Conservation (phyloP, 257 asterid genomes). For the Scutellaria minor region DNA sequence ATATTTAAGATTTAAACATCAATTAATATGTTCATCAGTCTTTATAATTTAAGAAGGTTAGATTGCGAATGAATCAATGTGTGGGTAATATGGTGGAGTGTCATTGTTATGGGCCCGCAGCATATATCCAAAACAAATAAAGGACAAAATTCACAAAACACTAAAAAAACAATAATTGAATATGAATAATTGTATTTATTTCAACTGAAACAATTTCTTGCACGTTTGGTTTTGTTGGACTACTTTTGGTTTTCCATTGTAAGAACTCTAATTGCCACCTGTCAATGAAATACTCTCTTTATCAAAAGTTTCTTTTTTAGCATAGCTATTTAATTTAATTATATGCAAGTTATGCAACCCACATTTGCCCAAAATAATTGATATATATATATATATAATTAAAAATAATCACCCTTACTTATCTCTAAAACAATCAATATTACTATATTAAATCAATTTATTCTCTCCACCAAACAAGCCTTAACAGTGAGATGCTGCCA, state of each 20-base stretch:
- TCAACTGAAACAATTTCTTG: conserved; percentile 24
- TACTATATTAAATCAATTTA: background rate
- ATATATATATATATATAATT: background rate
- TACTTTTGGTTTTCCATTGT: background rate
- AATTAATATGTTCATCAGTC: background rate
- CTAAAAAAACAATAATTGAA: conserved; percentile 10
- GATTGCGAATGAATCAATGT: background rate
- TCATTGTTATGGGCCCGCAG: conserved; percentile 29
- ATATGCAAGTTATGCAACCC: background rate
- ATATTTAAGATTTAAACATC: too few species aligned
- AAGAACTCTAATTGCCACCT: background rate
- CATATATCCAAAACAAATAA: conserved; percentile 16
- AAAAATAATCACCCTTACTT: too few species aligned
- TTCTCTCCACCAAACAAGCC: conserved; percentile 1
- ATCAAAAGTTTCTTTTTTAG: background rate
- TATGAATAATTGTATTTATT: background rate
- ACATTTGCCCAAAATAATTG: too few species aligned
- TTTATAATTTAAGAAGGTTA: background rate
- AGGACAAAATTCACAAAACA: conserved; percentile 27
- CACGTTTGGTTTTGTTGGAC: conserved; percentile 35
- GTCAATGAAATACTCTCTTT: background rate
- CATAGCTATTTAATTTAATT: background rate
- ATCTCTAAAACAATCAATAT: background rate
- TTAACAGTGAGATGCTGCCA: conserved; percentile 32
- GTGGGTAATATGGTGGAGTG: conserved; percentile 12